Conservation (phyloP, 495 filamentous ascomycete genomes). For the Neurospora sp. region DNA sequence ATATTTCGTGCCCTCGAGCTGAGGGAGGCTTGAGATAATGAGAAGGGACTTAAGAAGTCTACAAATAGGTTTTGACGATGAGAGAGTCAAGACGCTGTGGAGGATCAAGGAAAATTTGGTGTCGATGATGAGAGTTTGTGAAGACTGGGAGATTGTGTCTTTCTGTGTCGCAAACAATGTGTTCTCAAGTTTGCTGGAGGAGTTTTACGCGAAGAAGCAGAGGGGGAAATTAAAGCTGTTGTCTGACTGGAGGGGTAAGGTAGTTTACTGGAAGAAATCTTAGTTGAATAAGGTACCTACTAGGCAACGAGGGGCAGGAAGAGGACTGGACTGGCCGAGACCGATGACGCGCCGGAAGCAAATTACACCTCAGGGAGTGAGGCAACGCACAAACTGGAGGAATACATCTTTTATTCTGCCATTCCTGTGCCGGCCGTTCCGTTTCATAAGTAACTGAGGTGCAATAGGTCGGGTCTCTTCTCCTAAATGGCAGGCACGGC, state of each 20-base stretch:
- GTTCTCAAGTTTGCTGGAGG: no score
- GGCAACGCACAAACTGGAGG: background rate
- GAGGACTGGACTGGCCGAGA: background rate
- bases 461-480: no score
- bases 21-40: no score
- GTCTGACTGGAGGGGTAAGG: background rate
- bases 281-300: background rate
- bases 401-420: background rate
- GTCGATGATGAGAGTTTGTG: background rate
- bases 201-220: no score
- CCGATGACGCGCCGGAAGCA: background rate
- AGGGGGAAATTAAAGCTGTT: background rate
- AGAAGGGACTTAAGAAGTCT: no score
- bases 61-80: background rate
- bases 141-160: background rate
- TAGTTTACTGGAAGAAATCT: background rate
- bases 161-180: no score
- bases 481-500: no score
- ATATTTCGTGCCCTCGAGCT: no score
- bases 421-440: background rate
- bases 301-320: background rate
- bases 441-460: no score
- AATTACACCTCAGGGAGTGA: background rate
- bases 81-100: background rate
- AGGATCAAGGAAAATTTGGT: background rate